Base-by-base conservation (phyloP, 2,329 filamentous ascomycete species). In the Macroventuria anomochaeta region DNA sequence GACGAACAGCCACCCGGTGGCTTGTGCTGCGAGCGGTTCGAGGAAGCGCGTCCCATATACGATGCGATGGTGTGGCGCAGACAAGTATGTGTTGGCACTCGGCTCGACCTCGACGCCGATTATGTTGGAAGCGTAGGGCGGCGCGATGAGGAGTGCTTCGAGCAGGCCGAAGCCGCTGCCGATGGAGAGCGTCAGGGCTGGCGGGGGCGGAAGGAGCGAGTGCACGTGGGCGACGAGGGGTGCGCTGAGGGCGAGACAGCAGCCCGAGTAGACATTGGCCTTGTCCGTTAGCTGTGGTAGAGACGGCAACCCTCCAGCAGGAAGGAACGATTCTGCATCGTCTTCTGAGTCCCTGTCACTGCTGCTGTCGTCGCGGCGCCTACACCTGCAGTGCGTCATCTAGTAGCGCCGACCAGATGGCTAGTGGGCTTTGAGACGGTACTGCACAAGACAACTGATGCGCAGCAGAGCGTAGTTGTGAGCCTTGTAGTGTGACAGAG, bases 81-180 rank as follows among this genome's bases (percentile, higher is more conserved):
- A 71, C 5, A 84, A 69, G 57, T 80, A 80, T 17, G 68, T 71
- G 57, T 81, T 82, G 7, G 77, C 66, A 18, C 71, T 75, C 0
- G 75, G 73, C 18, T 70, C 61, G 7, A 83, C 81, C 57, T 84
- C 82, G 0, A 83, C 76, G 1, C 80, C 81, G 3, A 75, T 61
- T 3, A 83, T 52, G 15, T 72, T 60, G 10, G 75, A 40, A n/a
- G 31, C 13, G 47, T 51, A 49, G 0, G 59, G 53, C 12, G 44
- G 17, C 2, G 57, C 37, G 15, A 71, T 50, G 21, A 82, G 67
- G 5, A 79, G 59, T 2, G 72, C 72, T 69, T 83, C 82, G 13
- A 84, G 72, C 7, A 83, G 72, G 20, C 82, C 82, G 36, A 71
- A 79, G 38, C 82, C 82, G 57, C 77, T 78, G 50, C 82, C 81